Conservation (phyloP, 2,329 filamentous ascomycete genomes). For the Talaromyces sp. region DNA sequence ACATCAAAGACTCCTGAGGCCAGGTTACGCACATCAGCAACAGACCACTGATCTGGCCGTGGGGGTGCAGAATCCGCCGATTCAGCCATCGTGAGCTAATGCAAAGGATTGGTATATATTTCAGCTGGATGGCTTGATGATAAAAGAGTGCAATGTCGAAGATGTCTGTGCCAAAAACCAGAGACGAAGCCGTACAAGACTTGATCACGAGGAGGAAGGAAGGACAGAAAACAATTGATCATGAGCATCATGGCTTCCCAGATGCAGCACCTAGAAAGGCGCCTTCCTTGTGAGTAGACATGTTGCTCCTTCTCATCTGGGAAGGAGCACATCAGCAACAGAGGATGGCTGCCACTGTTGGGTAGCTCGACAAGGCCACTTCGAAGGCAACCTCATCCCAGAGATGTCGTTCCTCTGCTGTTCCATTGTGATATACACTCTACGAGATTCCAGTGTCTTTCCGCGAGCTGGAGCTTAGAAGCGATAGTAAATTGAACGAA, state of each 20-base stretch:
- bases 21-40: constrained; percentile 36
- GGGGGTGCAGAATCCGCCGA: neutral
- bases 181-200: neutral
- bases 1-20: neutral
- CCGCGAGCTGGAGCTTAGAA: neutral
- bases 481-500: neutral
- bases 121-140: neutral
- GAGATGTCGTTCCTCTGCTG: neutral
- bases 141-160: constrained; percentile 2
- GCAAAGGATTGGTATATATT: neutral
- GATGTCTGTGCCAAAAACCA: neutral
- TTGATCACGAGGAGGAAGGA: neutral
- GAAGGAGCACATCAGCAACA: constrained; percentile 4
- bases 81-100: neutral
- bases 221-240: neutral
- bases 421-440: neutral
- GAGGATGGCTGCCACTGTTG: neutral
- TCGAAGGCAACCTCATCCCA: neutral
- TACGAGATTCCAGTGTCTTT: neutral
- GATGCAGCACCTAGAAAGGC: neutral
- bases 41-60: constrained; percentile 33
- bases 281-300: neutral
- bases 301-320: neutral
- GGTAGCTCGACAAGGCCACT: neutral
- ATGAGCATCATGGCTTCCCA: neutral